Percentiles rank a stretch among this genome's conserved stretches.
These are phyloP conservation scores for Phytophthora pseudosyringae DNA, from an alignment of 352 stramenopile species.

Conservation along the genomic window DNA sequence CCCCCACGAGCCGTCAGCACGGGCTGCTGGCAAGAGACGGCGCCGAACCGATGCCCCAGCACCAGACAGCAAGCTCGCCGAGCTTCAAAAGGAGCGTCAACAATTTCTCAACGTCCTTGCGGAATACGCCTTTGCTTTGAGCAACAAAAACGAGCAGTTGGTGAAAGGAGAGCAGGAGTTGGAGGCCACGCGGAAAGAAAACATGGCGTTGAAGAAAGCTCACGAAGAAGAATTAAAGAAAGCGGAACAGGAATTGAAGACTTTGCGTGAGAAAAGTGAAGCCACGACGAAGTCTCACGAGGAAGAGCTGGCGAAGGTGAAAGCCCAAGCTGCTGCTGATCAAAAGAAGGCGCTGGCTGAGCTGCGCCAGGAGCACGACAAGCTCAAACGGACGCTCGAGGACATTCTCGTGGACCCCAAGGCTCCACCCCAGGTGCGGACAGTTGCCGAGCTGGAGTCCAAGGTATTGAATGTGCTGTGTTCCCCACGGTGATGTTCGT, in stretches of 20 bases:
- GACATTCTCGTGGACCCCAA: constrained; percentile 22
- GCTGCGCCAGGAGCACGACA: constrained; percentile 17
- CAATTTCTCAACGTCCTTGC: not conserved
- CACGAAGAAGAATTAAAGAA: constrained; percentile 18
- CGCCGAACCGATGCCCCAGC: constrained; percentile 8
- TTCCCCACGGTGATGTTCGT: not conserved
- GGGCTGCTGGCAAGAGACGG: constrained; percentile 25
- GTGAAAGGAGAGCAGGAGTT: constrained; percentile 11
- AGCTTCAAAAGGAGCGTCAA: constrained; percentile 7
- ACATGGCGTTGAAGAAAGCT: constrained; percentile 16
- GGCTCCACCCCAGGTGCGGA: constrained; percentile 19
- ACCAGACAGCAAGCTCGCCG: constrained; percentile 16
- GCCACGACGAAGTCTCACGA: constrained; percentile 12
- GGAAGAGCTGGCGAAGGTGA: constrained; percentile 15
- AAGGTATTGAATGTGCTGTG: constrained; percentile 18
- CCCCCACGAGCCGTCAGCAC: not conserved
- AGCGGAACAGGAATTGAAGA: constrained; percentile 4
- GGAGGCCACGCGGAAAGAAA: constrained; percentile 8
- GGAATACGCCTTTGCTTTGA: not conserved
- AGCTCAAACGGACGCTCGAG: constrained; percentile 14
- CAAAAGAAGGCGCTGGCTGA: constrained; percentile 9
- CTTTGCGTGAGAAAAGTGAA: not conserved
- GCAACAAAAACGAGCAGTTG: not conserved
- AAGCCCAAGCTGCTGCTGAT: constrained; percentile 15
- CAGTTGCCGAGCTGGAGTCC: constrained; percentile 20